Evolutionary conservation across 2,329 filamentous ascomycete genomes (phyloP), one percentile per base, ranked within the genome.

Genomic region (Stemphylium beticola): DNA sequence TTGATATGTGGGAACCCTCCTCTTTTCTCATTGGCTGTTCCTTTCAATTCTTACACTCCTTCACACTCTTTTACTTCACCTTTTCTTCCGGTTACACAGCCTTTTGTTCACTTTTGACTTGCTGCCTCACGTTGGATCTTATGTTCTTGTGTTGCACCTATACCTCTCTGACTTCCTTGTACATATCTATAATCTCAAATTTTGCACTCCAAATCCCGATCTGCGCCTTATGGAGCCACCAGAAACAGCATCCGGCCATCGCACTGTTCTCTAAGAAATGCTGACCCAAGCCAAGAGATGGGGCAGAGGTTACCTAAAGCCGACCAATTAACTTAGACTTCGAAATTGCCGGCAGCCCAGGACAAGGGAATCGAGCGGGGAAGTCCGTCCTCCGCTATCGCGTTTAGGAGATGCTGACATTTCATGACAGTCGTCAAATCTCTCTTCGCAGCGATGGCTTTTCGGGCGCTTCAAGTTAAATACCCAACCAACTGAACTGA

Each of bases 11-110:
- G 24, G 31, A 4, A 14, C 3, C 3, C 17, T 9, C 18, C 6
- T 26, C 26, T 29, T 32, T 46, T 9, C 20, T 38, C 38, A 12
- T 17, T 34, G 18, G 20, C 50, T 33, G 3, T 17, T 55, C 47
- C 9, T 17, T 58, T 48, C 36, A 8, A 20, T 62, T 57, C 56
- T 53, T 37, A 53, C 52, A 20, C 51, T 62, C 47, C 24, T n/a
- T 58, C 37, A 43, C 12, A 2, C 17, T 5, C 2, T n/a, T 15
- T 44, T 51, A 11, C 8, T 24, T 33, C 32, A 14, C 2, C 3
- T 24, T 24, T 22, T 17, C 11, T 43, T 36, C 14, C n/a, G 29
- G 3, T 10, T 11, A 29, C 2, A 9, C 26, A 29, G 9, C 26
- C 1, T 11, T 29, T 29, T 29, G 26, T 29, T 29, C 9, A 29